Evolutionary conservation across 2,329 filamentous ascomycete genomes (phyloP).

Genomic region (Blastomyces percursus): DNA sequence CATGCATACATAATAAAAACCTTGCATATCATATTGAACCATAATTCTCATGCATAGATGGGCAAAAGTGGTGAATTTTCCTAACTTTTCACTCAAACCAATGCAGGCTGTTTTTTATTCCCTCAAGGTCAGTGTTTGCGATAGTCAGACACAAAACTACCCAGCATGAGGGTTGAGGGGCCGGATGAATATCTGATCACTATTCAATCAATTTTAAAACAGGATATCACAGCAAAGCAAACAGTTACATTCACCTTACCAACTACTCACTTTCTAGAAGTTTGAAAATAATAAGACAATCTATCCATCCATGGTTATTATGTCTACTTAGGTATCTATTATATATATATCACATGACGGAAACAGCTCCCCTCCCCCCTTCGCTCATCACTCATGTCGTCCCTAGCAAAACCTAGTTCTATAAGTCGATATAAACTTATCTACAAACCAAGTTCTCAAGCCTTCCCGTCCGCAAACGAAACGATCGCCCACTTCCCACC

Average conservation of each 20-base stretch:
- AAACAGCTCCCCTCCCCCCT: neutral
- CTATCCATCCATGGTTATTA: neutral
- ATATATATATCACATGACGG: neutral
- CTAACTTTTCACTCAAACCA: neutral
- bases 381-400: neutral
- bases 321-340: neutral
- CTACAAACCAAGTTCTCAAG: conserved; percentile 10
- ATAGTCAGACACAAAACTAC: neutral
- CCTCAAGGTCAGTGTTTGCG: neutral
- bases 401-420: neutral
- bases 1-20: neutral
- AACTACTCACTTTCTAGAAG: no score
- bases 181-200: neutral
- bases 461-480: conserved; percentile 64
- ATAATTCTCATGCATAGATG: neutral
- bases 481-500: conserved; percentile 95
- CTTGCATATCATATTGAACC: neutral
- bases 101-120: neutral
- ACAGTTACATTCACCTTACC: no score
- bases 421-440: neutral
- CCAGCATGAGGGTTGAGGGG: neutral
- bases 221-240: no score
- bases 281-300: neutral
- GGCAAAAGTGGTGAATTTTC: neutral
- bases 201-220: neutral